These are phyloP conservation scores for Celoporthe dispersa DNA, from an alignment of 2,329 filamentous ascomycete genomes.

Conservation along the genomic window DNA sequence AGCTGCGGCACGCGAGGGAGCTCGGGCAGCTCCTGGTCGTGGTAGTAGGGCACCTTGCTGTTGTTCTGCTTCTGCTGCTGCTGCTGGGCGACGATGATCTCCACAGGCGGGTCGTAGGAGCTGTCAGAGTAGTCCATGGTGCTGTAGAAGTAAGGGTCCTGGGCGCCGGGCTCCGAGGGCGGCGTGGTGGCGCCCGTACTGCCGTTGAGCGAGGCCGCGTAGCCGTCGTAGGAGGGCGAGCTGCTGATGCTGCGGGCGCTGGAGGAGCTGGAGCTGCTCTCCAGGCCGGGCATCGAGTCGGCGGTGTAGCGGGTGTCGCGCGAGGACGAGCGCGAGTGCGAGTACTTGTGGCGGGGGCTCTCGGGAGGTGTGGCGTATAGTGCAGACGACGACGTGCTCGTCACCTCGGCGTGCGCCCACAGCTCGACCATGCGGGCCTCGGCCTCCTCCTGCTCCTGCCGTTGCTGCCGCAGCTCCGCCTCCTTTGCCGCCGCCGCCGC, in stretches of 20 bases:
- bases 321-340: conserved; percentile 41
- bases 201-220: conserved; percentile 35
- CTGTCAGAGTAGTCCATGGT: conserved; percentile 37
- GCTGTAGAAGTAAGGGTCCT: conserved; percentile 48
- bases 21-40: conserved; percentile 35
- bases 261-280: conserved; percentile 36
- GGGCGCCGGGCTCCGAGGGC: conserved; percentile 45
- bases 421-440: conserved; percentile 42
- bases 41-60: conserved; percentile 32
- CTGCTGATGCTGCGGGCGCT: conserved; percentile 51
- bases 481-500: conserved; percentile 40
- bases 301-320: conserved; percentile 22
- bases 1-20: conserved; percentile 21
- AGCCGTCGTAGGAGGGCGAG: conserved; percentile 50
- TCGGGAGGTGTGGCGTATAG: conserved; percentile 52
- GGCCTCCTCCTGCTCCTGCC: not conserved
- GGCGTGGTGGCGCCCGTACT: conserved; percentile 55
- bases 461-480: no score
- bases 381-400: conserved; percentile 13
- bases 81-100: conserved; percentile 48
- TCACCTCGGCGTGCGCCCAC: conserved; percentile 39
- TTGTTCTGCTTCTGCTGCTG: conserved; percentile 42
- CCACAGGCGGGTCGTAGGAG: conserved; percentile 55
- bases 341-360: conserved; percentile 45
- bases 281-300: conserved; percentile 45